Conservation (phyloP, 2,329 filamentous ascomycete genomes). For the Leptosphaerulina australis region DNA sequence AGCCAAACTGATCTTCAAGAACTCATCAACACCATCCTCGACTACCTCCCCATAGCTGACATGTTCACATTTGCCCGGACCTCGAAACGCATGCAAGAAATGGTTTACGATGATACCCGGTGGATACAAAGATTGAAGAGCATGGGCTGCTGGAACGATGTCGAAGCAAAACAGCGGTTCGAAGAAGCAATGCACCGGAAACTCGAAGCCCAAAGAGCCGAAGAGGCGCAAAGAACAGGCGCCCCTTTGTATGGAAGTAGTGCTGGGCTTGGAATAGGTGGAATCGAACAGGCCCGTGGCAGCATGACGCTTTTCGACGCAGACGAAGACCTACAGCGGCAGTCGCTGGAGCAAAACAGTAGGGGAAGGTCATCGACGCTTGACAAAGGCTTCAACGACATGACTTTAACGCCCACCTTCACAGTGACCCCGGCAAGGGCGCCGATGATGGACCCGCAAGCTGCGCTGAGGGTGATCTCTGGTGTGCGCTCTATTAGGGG, state of each 20-base stretch:
- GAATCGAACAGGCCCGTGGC: conserved; percentile 38
- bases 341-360: conserved; percentile 42
- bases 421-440: conserved; percentile 37
- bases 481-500: conserved; percentile 79
- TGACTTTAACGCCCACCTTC: conserved; percentile 59
- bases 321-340: conserved; percentile 66
- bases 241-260: conserved; percentile 40
- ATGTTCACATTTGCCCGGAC: conserved; percentile 83
- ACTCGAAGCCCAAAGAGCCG: conserved; percentile 62
- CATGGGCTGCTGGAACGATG: conserved; percentile 93
- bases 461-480: conserved; percentile 72
- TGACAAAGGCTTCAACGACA: conserved; percentile 79
- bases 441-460: conserved; percentile 60
- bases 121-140: conserved; percentile 86
- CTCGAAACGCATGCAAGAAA: conserved; percentile 87
- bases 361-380: conserved; percentile 45
- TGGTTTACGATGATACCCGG: conserved; percentile 97
- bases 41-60: conserved; percentile 85
- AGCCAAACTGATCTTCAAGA: conserved; percentile 58
- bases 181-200: conserved; percentile 68
- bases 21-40: conserved; percentile 84
- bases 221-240: conserved; percentile 49
- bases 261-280: conserved; percentile 47
- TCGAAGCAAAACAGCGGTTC: conserved; percentile 78
- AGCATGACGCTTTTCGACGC: conserved; percentile 77